These are phyloP conservation scores for Trichophyton simii DNA, from an alignment of 2,329 filamentous ascomycete genomes.

Conservation along the genomic window DNA sequence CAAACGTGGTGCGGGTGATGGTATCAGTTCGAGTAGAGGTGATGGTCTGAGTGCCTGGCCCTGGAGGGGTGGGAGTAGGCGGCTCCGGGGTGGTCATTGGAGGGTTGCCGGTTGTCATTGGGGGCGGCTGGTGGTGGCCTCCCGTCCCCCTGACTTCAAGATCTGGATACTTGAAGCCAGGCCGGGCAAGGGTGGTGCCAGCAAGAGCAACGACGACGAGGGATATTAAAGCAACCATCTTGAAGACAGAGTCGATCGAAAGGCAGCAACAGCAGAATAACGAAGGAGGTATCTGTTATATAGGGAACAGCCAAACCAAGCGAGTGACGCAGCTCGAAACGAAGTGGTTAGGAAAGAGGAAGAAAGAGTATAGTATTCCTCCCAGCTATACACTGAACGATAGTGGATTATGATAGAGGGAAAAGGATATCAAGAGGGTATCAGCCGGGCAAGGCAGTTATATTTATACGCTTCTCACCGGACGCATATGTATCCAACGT, in stretches of 20 bases:
- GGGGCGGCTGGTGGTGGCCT: background rate
- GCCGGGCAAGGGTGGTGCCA: background rate
- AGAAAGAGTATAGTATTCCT: background rate
- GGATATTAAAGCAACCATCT: background rate
- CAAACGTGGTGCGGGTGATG: slow-evolving; percentile 21
- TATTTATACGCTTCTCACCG: background rate
- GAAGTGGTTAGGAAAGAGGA: background rate
- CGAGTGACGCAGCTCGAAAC: background rate
- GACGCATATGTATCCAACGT: background rate
- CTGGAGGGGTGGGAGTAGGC: background rate
- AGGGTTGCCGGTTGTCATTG: background rate
- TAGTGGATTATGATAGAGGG: background rate
- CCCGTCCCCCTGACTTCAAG: background rate
- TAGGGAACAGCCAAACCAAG: background rate
- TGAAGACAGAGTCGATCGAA: background rate
- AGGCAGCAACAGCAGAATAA: background rate
- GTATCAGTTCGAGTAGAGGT: slow-evolving; percentile 17
- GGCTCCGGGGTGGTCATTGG: background rate
- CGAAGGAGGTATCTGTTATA: background rate
- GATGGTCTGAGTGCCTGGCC: slow-evolving; percentile 6
- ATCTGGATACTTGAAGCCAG: background rate
- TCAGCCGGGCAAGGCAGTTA: background rate
- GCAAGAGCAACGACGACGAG: slow-evolving; percentile 1
- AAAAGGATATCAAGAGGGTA: background rate
- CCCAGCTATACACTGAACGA: background rate